Evolutionary conservation across 2,329 filamentous ascomycete species (phyloP).

Genomic region (Penicillium sp.): DNA sequence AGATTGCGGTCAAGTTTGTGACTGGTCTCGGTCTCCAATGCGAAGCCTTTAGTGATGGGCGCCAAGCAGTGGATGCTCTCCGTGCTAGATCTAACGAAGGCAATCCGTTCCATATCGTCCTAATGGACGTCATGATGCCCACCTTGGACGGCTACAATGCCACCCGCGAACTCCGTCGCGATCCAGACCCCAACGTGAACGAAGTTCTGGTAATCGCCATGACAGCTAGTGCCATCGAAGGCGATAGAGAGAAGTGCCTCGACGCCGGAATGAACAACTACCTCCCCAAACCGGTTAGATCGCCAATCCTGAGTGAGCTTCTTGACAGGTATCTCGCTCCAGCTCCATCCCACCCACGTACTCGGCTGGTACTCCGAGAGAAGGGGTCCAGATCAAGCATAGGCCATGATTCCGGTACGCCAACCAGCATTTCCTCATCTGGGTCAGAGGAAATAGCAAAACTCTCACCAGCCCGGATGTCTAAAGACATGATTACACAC

Average conservation of each 20-base stretch:
- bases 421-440: constrained; percentile 28
- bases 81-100: constrained; percentile 69
- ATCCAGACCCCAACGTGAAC: constrained; percentile 73
- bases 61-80: constrained; percentile 85
- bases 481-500: constrained; percentile 20
- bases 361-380: constrained; percentile 32
- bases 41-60: constrained; percentile 85
- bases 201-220: constrained; percentile 93
- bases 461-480: constrained; percentile 16
- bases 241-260: constrained; percentile 92
- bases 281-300: constrained; percentile 90
- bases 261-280: constrained; percentile 98
- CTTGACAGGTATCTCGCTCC: constrained; percentile 67
- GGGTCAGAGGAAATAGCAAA: constrained; percentile 27
- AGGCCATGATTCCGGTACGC: constrained; percentile 25
- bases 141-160: constrained; percentile 91
- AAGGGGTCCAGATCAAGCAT: constrained; percentile 29
- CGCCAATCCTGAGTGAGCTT: constrained; percentile 81
- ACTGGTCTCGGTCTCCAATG: constrained; percentile 82
- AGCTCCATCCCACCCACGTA: constrained; percentile 39
- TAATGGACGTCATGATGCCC: constrained; percentile 98
- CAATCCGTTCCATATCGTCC: constrained; percentile 79
- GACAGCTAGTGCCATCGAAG: constrained; percentile 93
- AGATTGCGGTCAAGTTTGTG: constrained; percentile 89
- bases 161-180: constrained; percentile 77